phyloP scores from a whole-genome alignment of 805 yeast genomes.

The Grigorovia yakushimaensis region DNA sequence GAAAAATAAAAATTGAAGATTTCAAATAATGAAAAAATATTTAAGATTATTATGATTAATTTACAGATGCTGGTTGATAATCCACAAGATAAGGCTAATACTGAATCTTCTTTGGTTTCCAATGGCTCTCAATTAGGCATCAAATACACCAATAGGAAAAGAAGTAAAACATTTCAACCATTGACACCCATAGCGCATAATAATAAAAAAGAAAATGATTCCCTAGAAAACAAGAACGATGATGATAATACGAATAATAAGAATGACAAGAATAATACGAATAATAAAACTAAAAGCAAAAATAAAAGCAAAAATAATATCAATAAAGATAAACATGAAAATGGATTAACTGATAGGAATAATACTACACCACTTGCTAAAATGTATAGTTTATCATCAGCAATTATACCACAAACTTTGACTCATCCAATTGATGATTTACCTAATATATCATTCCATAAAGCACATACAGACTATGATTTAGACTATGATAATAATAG shows the following conservation, averaged over 20 bases:
- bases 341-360: background rate
- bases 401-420: constrained; percentile 24
- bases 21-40: no score
- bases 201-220: background rate
- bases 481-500: background rate
- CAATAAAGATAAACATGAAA: background rate
- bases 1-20: background rate
- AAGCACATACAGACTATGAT: background rate
- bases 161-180: constrained; percentile 8
- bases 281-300: no score
- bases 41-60: no score
- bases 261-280: background rate
- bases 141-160: constrained; percentile 1
- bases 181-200: background rate
- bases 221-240: background rate
- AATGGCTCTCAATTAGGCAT: background rate
- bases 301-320: background rate
- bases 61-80: background rate
- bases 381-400: constrained; percentile 24
- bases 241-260: background rate
- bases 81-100: background rate
- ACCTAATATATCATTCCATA: background rate
- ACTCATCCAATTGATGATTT: constrained; percentile 15
- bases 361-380: constrained; percentile 2
- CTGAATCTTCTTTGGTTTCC: background rate